A percentile compares a stretch with the other conserved stretches of the same genome.
Conservation (phyloP, 1,284 basidiomycete genomes). For the Kwoniella shivajii region DNA sequence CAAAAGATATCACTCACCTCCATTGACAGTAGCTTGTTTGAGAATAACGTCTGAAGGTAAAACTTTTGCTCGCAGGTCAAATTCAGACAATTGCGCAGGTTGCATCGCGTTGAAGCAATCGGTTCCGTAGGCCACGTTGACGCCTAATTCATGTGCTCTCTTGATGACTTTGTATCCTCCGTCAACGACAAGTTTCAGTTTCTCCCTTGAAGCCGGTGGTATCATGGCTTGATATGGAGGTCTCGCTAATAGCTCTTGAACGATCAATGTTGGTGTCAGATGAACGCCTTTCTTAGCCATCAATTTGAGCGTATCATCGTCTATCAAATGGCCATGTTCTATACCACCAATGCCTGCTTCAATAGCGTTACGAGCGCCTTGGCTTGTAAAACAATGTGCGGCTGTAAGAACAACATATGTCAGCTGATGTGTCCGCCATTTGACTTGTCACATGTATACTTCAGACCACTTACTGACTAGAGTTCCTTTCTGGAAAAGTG, state of each 20-base stretch:
- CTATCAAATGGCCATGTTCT: slow-evolving; percentile 56
- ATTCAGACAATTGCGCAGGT: slow-evolving; percentile 38
- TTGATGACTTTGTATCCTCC: slow-evolving; percentile 30
- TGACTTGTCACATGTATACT: too few relatives aligned
- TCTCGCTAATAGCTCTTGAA: slow-evolving; percentile 48
- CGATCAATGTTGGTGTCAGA: slow-evolving; percentile 58
- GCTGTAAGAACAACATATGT: slow-evolving; percentile 7
- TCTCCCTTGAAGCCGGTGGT: slow-evolving; percentile 25
- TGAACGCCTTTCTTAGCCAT: slow-evolving; percentile 55
- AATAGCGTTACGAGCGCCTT: slow-evolving; percentile 35
- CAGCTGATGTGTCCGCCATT: not conserved
- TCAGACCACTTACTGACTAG: slow-evolving; percentile 31
- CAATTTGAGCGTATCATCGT: slow-evolving; percentile 35
- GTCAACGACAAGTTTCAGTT: slow-evolving; percentile 26
- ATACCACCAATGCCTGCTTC: slow-evolving; percentile 52
- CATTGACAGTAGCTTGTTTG: slow-evolving; percentile 58
- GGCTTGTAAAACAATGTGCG: slow-evolving; percentile 35
- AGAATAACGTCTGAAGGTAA: slow-evolving; percentile 54
- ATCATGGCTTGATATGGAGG: slow-evolving; percentile 32
- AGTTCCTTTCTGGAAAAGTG: slow-evolving; percentile 17
- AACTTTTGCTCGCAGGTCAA: slow-evolving; percentile 55
- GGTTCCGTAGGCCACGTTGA: slow-evolving; percentile 36
- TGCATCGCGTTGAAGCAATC: slow-evolving; percentile 35
- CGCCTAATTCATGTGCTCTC: slow-evolving; percentile 33
- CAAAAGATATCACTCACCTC: slow-evolving; percentile 14